Evolutionary conservation across 208 protist species (phyloP).

Genomic region (Acanthamoeba sp.): DNA sequence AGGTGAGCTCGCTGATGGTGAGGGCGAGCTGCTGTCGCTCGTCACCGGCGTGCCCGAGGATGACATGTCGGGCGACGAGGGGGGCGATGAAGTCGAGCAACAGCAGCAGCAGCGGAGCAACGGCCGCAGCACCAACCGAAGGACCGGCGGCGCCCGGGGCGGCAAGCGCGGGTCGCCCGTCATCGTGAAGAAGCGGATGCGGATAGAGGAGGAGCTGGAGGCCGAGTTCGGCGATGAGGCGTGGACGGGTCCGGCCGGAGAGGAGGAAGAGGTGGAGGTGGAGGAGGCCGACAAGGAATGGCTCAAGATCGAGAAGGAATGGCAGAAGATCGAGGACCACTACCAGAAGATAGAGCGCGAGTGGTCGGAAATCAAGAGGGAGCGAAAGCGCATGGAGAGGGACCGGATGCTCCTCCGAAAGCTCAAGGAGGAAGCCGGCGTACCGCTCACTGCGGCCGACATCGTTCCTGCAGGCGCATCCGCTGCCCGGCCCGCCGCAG

Average conservation of each 20-base stretch:
- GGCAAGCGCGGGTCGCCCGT: neutral
- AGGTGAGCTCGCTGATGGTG: constrained; percentile 39
- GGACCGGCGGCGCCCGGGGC: neutral
- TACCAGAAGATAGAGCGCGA: constrained; percentile 64
- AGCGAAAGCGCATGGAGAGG: constrained; percentile 47
- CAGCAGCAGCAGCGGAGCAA: constrained; percentile 5
- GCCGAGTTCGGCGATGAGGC: constrained; percentile 54
- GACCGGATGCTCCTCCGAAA: neutral
- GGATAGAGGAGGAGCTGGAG: constrained; percentile 54
- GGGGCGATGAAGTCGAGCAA: neutral
- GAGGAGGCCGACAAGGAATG: constrained; percentile 51
- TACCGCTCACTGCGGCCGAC: neutral
- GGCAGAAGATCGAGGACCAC: constrained; percentile 73
- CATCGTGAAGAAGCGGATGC: neutral
- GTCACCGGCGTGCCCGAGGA: constrained; percentile 22
- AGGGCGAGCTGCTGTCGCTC: neutral
- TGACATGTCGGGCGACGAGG: neutral
- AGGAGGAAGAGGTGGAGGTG: constrained; percentile 7
- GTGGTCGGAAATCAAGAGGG: constrained; percentile 29
- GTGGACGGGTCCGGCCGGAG: neutral
- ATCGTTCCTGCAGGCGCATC: neutral
- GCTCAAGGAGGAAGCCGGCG: constrained; percentile 15
- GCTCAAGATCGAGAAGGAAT: constrained; percentile 68
- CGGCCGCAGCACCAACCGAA: neutral
- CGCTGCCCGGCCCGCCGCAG: neutral